Base-by-base conservation (phyloP, 1,284 basidiomycete genomes). In the Mycena citricolor region DNA sequence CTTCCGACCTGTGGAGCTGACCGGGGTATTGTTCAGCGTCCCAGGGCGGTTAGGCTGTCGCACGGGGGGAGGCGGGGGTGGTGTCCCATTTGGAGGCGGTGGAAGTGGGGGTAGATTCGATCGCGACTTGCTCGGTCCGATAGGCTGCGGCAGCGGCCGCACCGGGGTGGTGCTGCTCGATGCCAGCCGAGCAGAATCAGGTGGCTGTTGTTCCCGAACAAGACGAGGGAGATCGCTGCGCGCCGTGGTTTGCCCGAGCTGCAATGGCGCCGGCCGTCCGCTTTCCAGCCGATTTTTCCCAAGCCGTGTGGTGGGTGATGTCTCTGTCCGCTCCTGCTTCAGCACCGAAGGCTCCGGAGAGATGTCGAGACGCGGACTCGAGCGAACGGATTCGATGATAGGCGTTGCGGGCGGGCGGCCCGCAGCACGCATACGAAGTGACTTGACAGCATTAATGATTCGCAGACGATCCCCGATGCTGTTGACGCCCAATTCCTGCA, bases 401-500 rank as follows among this genome's bases (percentile, higher is more conserved):
- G 56, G 48, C 10, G 57, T 49, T 2, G 63, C 47, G 47, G 32
- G 54, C 47, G 33, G 54, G 59, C 3, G 61, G 63, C 31, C 62
- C 38, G 3, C 71, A 71, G 53, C 29, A 25, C 78, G 81, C 54
- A 81, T 77, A 24, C 92, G 73, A 5, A 97, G 72, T 8, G 71
- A 65, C 60, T 92, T 93, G 51, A 97, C 86, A 1, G 83, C 94
- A 44, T 83, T 86, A 13, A 90, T 60, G 39, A 97, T 86, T 59
- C 90, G 80, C 13, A 97, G 81, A 39, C 92, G 71, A 62, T 97
- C 94, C 5, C 94, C 94, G 31, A 97, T 85, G 63, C 86, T 92
- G 33, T 72, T 61, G 22, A 97, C 79, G 22, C 88, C 88, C 79
- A 97, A 89, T 66, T 97, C 94, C 62, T 86, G 90, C 33, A 97